These are phyloP conservation scores for Chaetomium tenue DNA, from an alignment of 495 filamentous ascomycete genomes.

Conservation along the genomic window DNA sequence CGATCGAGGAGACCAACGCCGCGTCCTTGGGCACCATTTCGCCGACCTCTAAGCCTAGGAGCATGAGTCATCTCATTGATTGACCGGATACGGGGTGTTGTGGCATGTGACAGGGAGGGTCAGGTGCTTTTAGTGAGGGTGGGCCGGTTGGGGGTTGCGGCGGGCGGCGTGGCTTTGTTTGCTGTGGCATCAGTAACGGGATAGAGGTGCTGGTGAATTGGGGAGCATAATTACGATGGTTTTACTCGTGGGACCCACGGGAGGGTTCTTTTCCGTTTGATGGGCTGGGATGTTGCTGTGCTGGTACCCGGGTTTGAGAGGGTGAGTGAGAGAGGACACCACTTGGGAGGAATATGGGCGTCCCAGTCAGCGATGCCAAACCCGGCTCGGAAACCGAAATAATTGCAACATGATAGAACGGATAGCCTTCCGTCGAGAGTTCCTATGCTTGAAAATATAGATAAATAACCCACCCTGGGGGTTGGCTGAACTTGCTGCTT, in stretches of 20 bases:
- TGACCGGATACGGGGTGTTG: slow-evolving; percentile 18
- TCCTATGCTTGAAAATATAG: not conserved
- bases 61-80: slow-evolving; percentile 45
- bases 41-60: slow-evolving; percentile 43
- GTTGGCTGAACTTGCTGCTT: not conserved
- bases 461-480: not conserved
- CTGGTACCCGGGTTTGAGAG: not conserved
- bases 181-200: not conserved
- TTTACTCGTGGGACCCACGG: not conserved
- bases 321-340: too few relatives aligned
- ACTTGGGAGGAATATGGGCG: not conserved
- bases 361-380: not conserved
- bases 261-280: not conserved
- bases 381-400: not conserved
- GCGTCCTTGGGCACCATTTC: slow-evolving; percentile 40
- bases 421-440: not conserved
- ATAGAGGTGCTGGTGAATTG: not conserved
- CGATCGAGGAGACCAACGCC: not conserved
- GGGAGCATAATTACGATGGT: not conserved
- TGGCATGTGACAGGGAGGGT: not conserved
- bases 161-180: not conserved
- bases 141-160: too few relatives aligned
- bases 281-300: not conserved
- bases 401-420: not conserved
- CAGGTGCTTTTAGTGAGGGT: not conserved